These are phyloP conservation scores for Lenwebbia sp. DNA, from an alignment of 345 rosid species.

Conservation along the genomic window DNA sequence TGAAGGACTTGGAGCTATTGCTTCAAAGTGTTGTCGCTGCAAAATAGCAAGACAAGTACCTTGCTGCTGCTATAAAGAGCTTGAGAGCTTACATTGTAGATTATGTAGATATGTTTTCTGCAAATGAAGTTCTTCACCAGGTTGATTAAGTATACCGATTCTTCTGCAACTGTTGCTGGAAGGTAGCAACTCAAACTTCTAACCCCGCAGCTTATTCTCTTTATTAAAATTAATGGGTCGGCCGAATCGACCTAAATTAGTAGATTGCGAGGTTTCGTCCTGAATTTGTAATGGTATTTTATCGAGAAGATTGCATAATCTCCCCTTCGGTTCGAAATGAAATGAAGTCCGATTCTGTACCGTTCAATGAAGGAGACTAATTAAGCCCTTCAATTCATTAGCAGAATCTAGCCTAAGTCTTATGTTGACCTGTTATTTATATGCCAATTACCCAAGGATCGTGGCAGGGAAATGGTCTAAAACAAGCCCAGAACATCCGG, in stretches of 20 bases:
- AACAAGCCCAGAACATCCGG: background rate
- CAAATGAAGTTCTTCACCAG: background rate
- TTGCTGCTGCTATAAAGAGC: background rate
- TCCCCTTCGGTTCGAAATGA: background rate
- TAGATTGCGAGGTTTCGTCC: background rate
- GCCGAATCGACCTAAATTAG: background rate
- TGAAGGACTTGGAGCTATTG: slow-evolving; percentile 45
- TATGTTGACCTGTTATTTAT: background rate
- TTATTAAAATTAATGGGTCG: background rate
- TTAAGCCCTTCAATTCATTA: background rate
- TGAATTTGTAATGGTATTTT: background rate
- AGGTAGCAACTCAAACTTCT: background rate
- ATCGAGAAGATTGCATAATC: background rate
- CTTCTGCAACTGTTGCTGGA: background rate
- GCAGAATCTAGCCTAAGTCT: background rate
- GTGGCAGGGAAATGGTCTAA: background rate
- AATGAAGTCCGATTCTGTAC: background rate
- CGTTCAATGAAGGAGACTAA: background rate
- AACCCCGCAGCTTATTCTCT: background rate
- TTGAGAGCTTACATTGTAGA: background rate
- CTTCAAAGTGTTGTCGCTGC: slow-evolving; percentile 36
- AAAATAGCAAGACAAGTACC: slow-evolving; percentile 2
- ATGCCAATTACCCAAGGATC: background rate
- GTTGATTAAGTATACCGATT: background rate
- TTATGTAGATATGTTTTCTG: background rate